phyloP scores from a whole-genome alignment of 352 stramenopile species.

The Lagenidium sp. region DNA sequence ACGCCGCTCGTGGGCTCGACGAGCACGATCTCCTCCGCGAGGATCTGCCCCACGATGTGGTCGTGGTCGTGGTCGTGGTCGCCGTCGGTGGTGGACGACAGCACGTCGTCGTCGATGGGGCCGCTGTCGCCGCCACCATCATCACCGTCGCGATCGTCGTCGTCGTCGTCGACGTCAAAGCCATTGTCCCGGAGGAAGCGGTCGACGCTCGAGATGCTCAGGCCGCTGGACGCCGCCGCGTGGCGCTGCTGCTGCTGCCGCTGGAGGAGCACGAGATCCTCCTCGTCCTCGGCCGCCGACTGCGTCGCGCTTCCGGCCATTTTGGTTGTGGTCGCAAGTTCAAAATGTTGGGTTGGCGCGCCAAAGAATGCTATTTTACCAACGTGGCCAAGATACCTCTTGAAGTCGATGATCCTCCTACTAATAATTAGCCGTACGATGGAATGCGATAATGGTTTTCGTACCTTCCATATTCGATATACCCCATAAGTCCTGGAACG shows the following conservation, averaged over 20 bases:
- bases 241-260: conserved; percentile 6
- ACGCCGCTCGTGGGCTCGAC: not conserved
- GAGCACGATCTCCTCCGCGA: conserved; percentile 4
- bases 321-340: too few species aligned
- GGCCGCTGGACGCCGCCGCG: conserved; percentile 13
- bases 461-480: too few species aligned
- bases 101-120: conserved; percentile 14
- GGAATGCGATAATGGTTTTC: too few species aligned
- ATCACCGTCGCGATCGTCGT: too few species aligned
- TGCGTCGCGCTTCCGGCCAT: conserved; percentile 11
- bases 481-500: too few species aligned
- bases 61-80: not conserved
- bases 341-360: too few species aligned
- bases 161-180: conserved; percentile 19
- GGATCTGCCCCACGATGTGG: not conserved
- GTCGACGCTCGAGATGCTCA: conserved; percentile 68
- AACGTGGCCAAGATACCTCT: too few species aligned
- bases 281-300: conserved; percentile 20
- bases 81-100: conserved; percentile 18
- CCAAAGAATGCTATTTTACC: too few species aligned
- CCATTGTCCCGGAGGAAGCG: conserved; percentile 74
- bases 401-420: too few species aligned
- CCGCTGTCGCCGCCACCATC: too few species aligned
- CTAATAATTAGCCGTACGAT: too few species aligned
- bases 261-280: conserved; percentile 12